These are phyloP conservation scores for Ulota crispa DNA, from an alignment of 225 moss, liverwort and hornwort species.

Conservation along the genomic window DNA sequence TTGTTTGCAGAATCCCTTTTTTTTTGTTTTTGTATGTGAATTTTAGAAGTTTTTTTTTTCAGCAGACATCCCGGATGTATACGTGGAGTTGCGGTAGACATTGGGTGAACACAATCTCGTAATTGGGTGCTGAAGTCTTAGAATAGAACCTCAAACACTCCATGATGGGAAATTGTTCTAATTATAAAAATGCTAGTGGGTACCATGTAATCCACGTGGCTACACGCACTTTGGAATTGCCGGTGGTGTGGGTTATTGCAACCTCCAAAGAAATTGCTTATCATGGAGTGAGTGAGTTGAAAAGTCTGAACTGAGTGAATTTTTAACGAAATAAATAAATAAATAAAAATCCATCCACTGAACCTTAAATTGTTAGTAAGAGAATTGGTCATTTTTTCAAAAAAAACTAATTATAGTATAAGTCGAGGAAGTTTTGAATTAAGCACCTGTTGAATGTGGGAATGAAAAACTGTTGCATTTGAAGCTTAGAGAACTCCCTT, in stretches of 20 bases:
- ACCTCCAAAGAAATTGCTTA: not conserved
- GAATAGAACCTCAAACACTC: not conserved
- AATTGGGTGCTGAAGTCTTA: not conserved
- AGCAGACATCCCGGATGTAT: not conserved
- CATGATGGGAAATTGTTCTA: not conserved
- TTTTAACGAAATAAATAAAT: too few relatives aligned
- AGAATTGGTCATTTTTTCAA: too few relatives aligned
- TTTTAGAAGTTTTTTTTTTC: not conserved
- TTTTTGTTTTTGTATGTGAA: not conserved
- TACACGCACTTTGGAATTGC: not conserved
- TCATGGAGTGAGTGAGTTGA: not conserved
- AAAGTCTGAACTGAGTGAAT: not conserved
- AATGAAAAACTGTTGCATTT: too few relatives aligned
- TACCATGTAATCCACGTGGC: not conserved
- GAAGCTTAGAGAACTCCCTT: too few relatives aligned
- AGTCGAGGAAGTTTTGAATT: too few relatives aligned
- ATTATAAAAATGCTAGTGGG: not conserved
- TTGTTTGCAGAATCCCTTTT: not conserved
- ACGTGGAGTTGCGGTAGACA: not conserved
- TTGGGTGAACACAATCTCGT: not conserved
- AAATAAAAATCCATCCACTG: too few relatives aligned
- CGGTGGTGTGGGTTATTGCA: not conserved
- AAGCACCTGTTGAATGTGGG: too few relatives aligned
- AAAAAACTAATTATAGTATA: too few relatives aligned
- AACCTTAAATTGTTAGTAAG: too few relatives aligned